A percentile compares a stretch with the other conserved stretches of the same genome.
phyloP scores from a whole-genome alignment of 805 yeast species.

The Lipomyces kockii region DNA sequence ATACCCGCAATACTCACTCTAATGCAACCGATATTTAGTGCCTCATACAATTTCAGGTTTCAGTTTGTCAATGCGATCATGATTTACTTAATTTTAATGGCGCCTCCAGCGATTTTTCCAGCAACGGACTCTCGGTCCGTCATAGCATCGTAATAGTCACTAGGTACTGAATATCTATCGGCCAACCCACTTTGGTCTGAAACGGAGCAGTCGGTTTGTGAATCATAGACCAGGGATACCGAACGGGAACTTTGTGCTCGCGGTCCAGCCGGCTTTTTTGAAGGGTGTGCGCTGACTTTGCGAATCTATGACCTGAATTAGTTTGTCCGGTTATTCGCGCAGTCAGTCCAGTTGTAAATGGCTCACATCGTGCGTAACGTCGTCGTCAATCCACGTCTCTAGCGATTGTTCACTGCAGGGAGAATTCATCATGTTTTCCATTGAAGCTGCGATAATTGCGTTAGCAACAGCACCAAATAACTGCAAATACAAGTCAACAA shows the following conservation, averaged over 20 bases:
- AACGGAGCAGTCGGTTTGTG: not conserved
- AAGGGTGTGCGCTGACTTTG: not conserved
- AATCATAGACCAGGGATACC: not conserved
- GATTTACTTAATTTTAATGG: not conserved
- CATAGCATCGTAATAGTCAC: not conserved
- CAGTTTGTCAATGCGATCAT: not conserved
- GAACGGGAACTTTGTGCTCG: not conserved
- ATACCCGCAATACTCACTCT: not conserved
- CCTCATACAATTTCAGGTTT: not conserved
- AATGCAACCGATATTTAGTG: not conserved
- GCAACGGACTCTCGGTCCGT: not conserved
- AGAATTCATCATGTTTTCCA: not conserved
- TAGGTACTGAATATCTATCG: not conserved
- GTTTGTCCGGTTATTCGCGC: not conserved
- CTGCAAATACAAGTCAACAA: not conserved
- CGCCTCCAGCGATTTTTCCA: not conserved
- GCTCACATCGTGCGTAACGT: not conserved
- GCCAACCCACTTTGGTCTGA: not conserved
- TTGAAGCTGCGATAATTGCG: not conserved
- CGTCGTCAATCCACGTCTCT: slow-evolving; percentile 9
- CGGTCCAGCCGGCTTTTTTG: not conserved
- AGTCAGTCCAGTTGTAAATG: not conserved
- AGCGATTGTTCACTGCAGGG: not conserved
- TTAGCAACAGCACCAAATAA: not conserved
- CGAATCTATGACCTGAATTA: not conserved